Base-by-base conservation (phyloP, 1,284 basidiomycete species). In the Irpex sp. region DNA sequence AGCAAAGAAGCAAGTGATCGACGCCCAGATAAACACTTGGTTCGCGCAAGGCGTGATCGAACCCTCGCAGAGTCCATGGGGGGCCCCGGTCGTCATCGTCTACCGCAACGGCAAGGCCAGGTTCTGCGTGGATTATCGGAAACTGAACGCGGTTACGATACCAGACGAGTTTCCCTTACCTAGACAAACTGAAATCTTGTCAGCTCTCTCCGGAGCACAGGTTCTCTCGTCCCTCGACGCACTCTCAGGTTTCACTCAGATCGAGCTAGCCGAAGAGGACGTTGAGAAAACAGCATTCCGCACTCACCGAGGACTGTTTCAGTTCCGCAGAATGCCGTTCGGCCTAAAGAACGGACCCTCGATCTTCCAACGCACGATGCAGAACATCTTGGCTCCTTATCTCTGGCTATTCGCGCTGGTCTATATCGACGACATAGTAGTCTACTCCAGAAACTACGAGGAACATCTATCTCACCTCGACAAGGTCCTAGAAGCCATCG, bases 161-260 rank as follows among this genome's bases (percentile, higher is more conserved):
- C 71, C 76, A 0, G 78, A 81, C 63, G 76, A 80, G 64, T 81
- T 78, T 64, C 79, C 78, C 0, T 68, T 81, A 11, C 79, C 79
- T 1, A 58, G 72, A 33, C 77, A 79, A 61, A 64, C 68, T 2
- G 77, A 79, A 35, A 80, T 81, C 26, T 50, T 81, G 0, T 70
- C 72, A 49, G 66, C 74, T 0, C 65, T 80, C 0, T 67, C 70
- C 0, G 78, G 77, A 11, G 66, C 73, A 6, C 71, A 76, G 62
- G 74, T 70, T 6, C 66, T 80, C 2, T 72, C 75, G 1, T 71
- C 77, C 0, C 64, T 79, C 7, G 78, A 81, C 63, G 77, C 78
- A 0, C 65, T 79, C 5, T 69, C 78, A 0, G 76, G 79, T 8
- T 81, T 81, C 61, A 78, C 74, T 8, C 79, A 82, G 60, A 58